Evolutionary conservation across 805 yeast genomes (phyloP).

Genomic region (Myxozyma udenii): DNA sequence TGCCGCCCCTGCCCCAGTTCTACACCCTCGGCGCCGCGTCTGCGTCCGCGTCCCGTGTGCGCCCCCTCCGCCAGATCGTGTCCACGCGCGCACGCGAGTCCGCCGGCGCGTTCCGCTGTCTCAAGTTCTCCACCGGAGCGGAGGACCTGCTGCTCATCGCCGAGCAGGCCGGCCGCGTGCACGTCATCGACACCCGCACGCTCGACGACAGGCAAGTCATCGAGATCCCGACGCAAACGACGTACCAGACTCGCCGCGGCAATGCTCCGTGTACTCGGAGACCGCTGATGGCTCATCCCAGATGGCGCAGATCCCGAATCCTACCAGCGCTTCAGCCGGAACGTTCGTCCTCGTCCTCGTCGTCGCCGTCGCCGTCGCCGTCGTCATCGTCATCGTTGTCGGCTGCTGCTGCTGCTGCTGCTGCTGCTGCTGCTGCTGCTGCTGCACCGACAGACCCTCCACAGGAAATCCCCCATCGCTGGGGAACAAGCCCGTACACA

Average conservation of each 20-base stretch:
- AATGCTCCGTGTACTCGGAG: not conserved
- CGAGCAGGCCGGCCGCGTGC: constrained; percentile 86
- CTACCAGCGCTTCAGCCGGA: not conserved
- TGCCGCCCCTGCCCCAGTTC: constrained; percentile 31
- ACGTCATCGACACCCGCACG: constrained; percentile 74
- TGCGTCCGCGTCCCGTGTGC: not conserved
- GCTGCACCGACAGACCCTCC: too few relatives aligned
- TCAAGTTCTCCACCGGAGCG: constrained; percentile 59
- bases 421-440: too few relatives aligned
- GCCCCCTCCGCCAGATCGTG: constrained; percentile 41
- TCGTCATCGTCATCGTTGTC: not conserved
- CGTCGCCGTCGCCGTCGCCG: not conserved
- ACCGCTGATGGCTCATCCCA: not conserved
- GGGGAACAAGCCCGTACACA: too few relatives aligned
- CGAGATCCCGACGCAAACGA: constrained; percentile 30
- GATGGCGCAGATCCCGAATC: not conserved
- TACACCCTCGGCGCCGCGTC: not conserved
- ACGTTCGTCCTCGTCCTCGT: not conserved
- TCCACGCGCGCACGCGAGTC: constrained; percentile 44
- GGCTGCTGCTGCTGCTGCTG: too few relatives aligned
- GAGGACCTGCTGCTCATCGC: constrained; percentile 74
- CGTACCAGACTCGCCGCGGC: not conserved
- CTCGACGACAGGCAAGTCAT: constrained; percentile 73
- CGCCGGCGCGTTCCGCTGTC: constrained; percentile 65
- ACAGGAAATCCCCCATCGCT: too few relatives aligned